These are phyloP conservation scores for Fusarium begoniae DNA, from an alignment of 2,329 filamentous ascomycete species.

Conservation along the genomic window DNA sequence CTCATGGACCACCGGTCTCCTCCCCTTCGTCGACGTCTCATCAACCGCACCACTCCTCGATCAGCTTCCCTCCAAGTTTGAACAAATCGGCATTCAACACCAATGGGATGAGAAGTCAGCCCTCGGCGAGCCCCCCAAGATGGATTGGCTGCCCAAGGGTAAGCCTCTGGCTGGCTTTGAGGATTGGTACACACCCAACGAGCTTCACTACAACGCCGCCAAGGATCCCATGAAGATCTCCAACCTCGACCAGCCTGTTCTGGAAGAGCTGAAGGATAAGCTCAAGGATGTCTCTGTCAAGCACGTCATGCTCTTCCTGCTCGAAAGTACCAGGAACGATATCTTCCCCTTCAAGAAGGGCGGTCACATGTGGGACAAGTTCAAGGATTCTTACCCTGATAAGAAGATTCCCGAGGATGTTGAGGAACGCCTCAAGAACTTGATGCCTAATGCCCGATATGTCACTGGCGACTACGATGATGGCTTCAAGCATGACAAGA, in stretches of 20 bases:
- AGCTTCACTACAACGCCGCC: constrained; percentile 48
- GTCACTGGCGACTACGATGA: constrained; percentile 50
- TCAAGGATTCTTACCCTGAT: constrained; percentile 45
- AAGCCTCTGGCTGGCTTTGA: constrained; percentile 39
- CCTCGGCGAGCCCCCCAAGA: constrained; percentile 33
- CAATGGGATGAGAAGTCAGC: constrained; percentile 43
- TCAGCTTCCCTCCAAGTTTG: constrained; percentile 36
- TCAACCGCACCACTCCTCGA: constrained; percentile 44
- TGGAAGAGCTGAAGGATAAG: constrained; percentile 39
- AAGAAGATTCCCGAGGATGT: constrained; percentile 47
- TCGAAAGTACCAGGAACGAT: constrained; percentile 57
- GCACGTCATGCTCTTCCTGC: constrained; percentile 53
- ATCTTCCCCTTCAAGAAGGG: constrained; percentile 56
- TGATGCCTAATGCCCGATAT: constrained; percentile 47
- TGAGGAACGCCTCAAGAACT: constrained; percentile 34
- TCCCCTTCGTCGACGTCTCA: constrained; percentile 48
- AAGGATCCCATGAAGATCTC: constrained; percentile 53
- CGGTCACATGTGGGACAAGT: constrained; percentile 49
- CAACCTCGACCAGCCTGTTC: constrained; percentile 48
- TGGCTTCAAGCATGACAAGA: constrained; percentile 42
- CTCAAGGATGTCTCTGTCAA: constrained; percentile 50
- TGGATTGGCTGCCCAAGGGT: constrained; percentile 39
- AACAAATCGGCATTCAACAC: constrained; percentile 41
- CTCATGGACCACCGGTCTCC: constrained; percentile 47
- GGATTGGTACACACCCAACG: constrained; percentile 40